Evolutionary conservation across 805 yeast genomes (phyloP), one percentile per base, ranked within the genome.

Genomic region (Candida hungchunana): DNA sequence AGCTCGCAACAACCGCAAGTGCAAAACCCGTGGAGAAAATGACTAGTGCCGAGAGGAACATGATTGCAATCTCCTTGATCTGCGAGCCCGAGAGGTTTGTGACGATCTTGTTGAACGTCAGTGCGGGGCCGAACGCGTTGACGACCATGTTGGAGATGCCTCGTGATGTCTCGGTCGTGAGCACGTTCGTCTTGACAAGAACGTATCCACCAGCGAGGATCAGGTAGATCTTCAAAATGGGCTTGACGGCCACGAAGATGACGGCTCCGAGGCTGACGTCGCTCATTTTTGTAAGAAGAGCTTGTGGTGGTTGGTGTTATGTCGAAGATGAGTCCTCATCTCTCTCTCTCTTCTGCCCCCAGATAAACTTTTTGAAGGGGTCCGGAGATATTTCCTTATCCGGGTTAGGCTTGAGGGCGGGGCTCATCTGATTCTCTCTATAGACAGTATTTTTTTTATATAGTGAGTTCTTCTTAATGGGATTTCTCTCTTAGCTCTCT

Each of bases 81-180:
- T 75, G 77, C 2, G 67, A 55, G 38, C 75, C 69, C 25, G 68
- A 63, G 23, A 77, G 56, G 47, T 74, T 71, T 14, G 67, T 47
- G 4, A 77, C 75, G 22, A 77, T 59, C 43, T 74, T 75, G 42
- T 66, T 62, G 56, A 76, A 77, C 15, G 67, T 66, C 54, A 77
- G 63, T 42, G 74, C 67, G 4, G 82, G 82, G 48, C 73, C 53
- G 18, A 76, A 60, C 3, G 73, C 72, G 15, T 67, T 60, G n/a
- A 77, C 74, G 5, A 75, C 67, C 33, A 73, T 61, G 40, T 73
- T 75, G 16, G 48, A 76, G n/a, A 53, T 64, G 31, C 75, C 77
- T 42, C 78, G 48, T 32, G 74, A 62, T 11, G 81, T 73, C 19
- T 77, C 65, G 26, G 74, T 78, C 1, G 74, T 55, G 5, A 76